Evolutionary conservation across 2,329 filamentous ascomycete genomes (phyloP).

Genomic region (Geoglossum cookeanum): DNA sequence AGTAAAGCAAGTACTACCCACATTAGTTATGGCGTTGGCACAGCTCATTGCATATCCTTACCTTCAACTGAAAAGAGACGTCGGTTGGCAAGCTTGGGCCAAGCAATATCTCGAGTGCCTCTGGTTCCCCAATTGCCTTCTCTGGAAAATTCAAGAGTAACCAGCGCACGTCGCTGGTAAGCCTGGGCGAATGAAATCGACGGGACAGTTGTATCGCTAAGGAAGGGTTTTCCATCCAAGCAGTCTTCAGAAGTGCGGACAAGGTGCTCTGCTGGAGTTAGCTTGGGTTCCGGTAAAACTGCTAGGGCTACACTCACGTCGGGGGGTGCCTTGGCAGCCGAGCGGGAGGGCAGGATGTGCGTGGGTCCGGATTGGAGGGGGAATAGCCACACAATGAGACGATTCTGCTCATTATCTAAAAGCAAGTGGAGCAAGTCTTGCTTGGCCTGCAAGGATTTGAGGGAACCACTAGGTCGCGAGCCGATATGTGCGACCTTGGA

Average conservation of each 20-base stretch:
- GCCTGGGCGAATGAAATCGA: constrained; percentile 56
- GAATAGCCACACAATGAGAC: constrained; percentile 76
- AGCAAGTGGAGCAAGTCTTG: constrained; percentile 67
- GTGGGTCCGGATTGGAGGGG: constrained; percentile 36
- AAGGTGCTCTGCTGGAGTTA: constrained; percentile 30
- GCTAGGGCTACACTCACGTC: constrained; percentile 3
- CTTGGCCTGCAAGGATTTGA: constrained; percentile 53
- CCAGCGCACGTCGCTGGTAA: constrained; percentile 60
- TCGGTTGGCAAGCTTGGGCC: constrained; percentile 59
- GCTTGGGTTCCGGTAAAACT: background rate
- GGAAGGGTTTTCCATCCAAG: constrained; percentile 70
- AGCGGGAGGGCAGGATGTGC: background rate
- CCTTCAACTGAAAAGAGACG: constrained; percentile 69
- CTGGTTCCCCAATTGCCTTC: constrained; percentile 61
- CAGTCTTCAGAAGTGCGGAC: constrained; percentile 50
- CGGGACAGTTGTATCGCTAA: constrained; percentile 71
- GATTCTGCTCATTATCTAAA: constrained; percentile 65
- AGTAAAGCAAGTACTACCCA: constrained; percentile 66
- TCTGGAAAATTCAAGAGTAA: constrained; percentile 68
- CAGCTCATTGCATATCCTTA: constrained; percentile 17
- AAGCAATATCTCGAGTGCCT: constrained; percentile 66
- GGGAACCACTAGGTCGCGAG: constrained; percentile 22
- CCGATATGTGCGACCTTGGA: constrained; percentile 44
- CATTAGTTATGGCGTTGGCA: constrained; percentile 7
- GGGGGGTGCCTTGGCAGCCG: background rate